Conservation (phyloP, 2,329 filamentous ascomycete genomes). For the Aspergillus latus region DNA sequence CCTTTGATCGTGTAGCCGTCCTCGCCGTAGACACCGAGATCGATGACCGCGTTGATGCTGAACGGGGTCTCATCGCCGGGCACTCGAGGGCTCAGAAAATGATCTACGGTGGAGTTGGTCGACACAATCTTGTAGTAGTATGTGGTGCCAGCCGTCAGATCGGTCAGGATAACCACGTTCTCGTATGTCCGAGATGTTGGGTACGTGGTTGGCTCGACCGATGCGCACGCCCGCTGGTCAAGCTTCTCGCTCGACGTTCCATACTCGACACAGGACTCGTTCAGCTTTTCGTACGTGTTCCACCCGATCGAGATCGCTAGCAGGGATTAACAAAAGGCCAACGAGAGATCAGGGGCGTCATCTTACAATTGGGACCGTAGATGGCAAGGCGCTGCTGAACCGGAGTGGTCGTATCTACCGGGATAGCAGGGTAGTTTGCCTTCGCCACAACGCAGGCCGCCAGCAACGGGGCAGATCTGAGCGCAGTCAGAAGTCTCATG, state of each 20-base stretch:
- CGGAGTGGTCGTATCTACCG: conserved; percentile 53
- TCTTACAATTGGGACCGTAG: conserved; percentile 50
- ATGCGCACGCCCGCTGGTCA: conserved; percentile 46
- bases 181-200: conserved; percentile 55
- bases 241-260: conserved; percentile 47
- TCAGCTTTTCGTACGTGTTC: conserved; percentile 56
- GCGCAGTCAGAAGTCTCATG: conserved; percentile 1
- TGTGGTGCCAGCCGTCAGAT: conserved; percentile 52
- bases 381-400: conserved; percentile 56
- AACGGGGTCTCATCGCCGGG: conserved; percentile 59
- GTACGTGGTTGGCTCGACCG: conserved; percentile 50
- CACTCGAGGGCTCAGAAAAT: conserved; percentile 55
- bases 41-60: conserved; percentile 53
- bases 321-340: background rate
- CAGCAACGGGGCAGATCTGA: conserved; percentile 30
- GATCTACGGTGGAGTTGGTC: conserved; percentile 54
- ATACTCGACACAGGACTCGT: conserved; percentile 53
- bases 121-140: conserved; percentile 63
- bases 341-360: background rate
- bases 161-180: conserved; percentile 50
- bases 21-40: conserved; percentile 55
- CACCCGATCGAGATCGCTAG: conserved; percentile 55
- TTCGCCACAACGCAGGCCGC: conserved; percentile 25
- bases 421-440: conserved; percentile 48
- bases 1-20: conserved; percentile 54